Percentiles rank a stretch among this genome's conserved stretches.
Conservation (phyloP, 176 grass and related monocot species). For the Avena atlantica region DNA sequence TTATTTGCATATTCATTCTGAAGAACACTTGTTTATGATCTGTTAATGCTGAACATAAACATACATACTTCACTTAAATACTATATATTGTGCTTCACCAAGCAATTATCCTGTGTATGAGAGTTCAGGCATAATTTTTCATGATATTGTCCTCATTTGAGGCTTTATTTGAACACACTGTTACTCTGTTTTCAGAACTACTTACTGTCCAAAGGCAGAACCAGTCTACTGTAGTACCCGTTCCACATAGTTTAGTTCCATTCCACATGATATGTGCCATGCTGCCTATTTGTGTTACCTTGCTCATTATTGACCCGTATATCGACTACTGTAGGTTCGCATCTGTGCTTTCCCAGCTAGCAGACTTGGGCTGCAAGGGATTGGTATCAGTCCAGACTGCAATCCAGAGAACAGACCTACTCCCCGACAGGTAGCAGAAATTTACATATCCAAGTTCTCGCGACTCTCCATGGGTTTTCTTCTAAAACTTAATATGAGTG, state of each 20-base stretch:
- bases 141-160: not conserved
- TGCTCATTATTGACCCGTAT: not conserved
- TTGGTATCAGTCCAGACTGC: constrained; percentile 89
- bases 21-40: not conserved
- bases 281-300: not conserved
- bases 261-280: not conserved
- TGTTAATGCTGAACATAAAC: constrained; percentile 8
- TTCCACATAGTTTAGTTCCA: not conserved
- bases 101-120: not conserved
- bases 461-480: not conserved
- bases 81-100: not conserved
- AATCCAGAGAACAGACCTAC: constrained; percentile 89
- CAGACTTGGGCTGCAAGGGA: constrained; percentile 70
- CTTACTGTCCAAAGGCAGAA: not conserved
- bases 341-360: constrained; percentile 80
- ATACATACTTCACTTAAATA: constrained; percentile 21
- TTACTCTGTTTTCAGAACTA: constrained; percentile 11
- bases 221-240: not conserved
- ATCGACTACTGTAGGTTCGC: constrained; percentile 55
- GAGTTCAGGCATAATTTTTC: not conserved
- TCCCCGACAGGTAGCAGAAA: constrained; percentile 74
- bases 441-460: constrained; percentile 16
- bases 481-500: not conserved
- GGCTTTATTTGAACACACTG: not conserved
- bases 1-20: not conserved